These are phyloP conservation scores for Sophora flavescens DNA, from an alignment of 306 rosid species.

Conservation along the genomic window DNA sequence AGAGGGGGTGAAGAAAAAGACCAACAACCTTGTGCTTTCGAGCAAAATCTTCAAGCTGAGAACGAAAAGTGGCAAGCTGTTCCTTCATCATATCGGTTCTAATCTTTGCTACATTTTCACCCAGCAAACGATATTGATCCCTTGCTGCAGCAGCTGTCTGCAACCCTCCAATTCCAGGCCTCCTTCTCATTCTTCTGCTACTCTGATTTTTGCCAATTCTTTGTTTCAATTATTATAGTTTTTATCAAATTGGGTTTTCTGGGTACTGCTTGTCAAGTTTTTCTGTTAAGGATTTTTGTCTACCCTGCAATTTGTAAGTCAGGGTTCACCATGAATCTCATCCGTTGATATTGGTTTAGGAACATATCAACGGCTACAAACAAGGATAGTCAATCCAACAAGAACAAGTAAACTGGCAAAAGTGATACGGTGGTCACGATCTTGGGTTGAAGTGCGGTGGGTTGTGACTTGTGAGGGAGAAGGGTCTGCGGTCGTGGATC, in stretches of 20 bases:
- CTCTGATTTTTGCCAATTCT: neutral
- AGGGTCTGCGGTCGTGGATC: too few species aligned
- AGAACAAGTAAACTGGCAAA: too few species aligned
- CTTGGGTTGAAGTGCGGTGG: too few species aligned
- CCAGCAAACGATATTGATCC: constrained; percentile 86
- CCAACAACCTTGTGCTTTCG: constrained; percentile 81
- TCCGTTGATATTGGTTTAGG: too few species aligned
- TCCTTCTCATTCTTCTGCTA: constrained; percentile 70
- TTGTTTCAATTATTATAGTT: neutral
- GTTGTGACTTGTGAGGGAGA: too few species aligned
- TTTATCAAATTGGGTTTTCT: neutral
- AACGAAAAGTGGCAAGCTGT: constrained; percentile 88
- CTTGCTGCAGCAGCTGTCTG: constrained; percentile 89
- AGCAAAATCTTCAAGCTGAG: constrained; percentile 96
- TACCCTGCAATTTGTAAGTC: too few species aligned
- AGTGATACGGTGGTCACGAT: too few species aligned
- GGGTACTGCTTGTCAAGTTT: neutral
- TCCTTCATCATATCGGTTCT: constrained; percentile 95
- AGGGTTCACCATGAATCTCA: too few species aligned
- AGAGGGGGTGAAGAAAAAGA: neutral
- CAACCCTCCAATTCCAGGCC: constrained; percentile 94
- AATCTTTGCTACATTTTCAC: constrained; percentile 94
- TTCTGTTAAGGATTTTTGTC: too few species aligned
- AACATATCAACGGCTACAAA: too few species aligned
- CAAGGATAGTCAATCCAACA: too few species aligned